These are phyloP conservation scores for Oehlia diaphana DNA, from an alignment of 192 early-diverging fungal species.

Conservation along the genomic window DNA sequence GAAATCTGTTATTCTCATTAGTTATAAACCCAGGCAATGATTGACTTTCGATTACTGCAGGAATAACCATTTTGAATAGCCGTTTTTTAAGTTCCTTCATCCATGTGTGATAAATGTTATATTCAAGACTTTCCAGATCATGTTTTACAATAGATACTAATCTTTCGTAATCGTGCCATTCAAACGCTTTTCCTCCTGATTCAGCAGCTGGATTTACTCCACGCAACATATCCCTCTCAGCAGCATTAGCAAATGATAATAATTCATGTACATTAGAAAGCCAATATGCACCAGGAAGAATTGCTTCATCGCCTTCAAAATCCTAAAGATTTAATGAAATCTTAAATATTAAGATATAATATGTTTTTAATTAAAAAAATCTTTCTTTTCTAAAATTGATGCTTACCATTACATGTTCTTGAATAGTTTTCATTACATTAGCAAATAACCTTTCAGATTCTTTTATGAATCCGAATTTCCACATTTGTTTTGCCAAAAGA, in stretches of 20 bases:
- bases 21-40: conserved; percentile 91
- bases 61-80: conserved; percentile 91
- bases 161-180: conserved; percentile 73
- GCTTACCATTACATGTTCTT: conserved; percentile 67
- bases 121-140: conserved; percentile 88
- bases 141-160: conserved; percentile 83
- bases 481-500: conserved; percentile 79
- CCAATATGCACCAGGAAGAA: conserved; percentile 89
- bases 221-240: conserved; percentile 66
- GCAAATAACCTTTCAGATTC: conserved; percentile 84
- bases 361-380: not conserved
- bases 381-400: too few relatives aligned
- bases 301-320: conserved; percentile 79
- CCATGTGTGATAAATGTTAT: conserved; percentile 98
- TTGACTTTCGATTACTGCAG: conserved; percentile 95
- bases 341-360: not conserved
- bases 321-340: conserved; percentile 38
- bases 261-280: conserved; percentile 96
- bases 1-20: conserved; percentile 87
- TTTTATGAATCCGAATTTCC: conserved; percentile 77
- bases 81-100: conserved; percentile 97
- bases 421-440: conserved; percentile 82
- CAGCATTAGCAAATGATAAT: conserved; percentile 79
- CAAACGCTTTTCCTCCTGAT: conserved; percentile 54
- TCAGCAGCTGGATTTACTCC: conserved; percentile 69